Conservation (phyloP, 805 yeast species). For the Kodamaea leandrae region DNA sequence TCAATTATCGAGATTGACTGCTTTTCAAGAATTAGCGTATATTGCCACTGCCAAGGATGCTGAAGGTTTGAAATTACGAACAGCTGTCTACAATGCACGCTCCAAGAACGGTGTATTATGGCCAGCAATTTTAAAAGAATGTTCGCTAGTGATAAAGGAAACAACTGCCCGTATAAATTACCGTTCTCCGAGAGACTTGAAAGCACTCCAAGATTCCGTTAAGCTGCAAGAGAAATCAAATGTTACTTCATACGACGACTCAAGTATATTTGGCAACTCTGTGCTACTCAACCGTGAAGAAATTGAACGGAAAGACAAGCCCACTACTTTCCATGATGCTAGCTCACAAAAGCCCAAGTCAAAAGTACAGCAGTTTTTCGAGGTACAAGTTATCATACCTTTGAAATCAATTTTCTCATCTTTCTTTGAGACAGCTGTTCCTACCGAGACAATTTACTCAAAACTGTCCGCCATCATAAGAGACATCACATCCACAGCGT, state of each 20-base stretch:
- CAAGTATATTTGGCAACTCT: constrained; percentile 40
- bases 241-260: constrained; percentile 10
- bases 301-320: constrained; percentile 4
- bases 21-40: constrained; percentile 73
- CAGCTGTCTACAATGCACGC: constrained; percentile 51
- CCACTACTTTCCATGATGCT: not conserved
- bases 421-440: not conserved
- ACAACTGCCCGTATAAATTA: constrained; percentile 43
- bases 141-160: constrained; percentile 52
- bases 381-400: constrained; percentile 16
- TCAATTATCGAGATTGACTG: constrained; percentile 50
- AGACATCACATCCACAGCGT: not conserved
- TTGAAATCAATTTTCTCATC: constrained; percentile 11
- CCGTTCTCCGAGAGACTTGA: constrained; percentile 30
- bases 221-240: constrained; percentile 15
- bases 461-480: not conserved
- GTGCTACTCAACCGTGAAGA: not conserved
- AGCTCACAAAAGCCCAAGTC: constrained; percentile 3
- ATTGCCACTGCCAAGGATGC: constrained; percentile 47
- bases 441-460: not conserved
- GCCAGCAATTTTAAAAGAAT: constrained; percentile 60
- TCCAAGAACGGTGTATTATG: constrained; percentile 49
- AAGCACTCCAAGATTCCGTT: constrained; percentile 23
- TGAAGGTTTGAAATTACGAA: constrained; percentile 45
- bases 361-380: constrained; percentile 11